Evolutionary conservation across 345 rosid genomes (phyloP).

Genomic region (Acer campestre): DNA sequence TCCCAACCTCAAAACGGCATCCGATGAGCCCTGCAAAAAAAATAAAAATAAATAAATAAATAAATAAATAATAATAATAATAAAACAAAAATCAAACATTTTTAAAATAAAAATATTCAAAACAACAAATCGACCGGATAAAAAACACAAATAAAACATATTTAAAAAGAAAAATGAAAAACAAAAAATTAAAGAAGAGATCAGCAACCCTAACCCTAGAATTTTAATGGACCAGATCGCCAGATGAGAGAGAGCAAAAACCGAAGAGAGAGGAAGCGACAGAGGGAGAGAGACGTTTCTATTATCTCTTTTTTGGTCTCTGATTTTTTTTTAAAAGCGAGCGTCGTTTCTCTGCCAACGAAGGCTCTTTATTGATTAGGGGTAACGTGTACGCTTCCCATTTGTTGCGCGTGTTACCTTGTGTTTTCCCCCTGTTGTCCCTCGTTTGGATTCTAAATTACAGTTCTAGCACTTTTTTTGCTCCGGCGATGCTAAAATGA

Average conservation of each 20-base stretch:
- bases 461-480: neutral
- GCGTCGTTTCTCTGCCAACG: slow-evolving; percentile 30
- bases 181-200: neutral
- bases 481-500: neutral
- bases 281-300: neutral
- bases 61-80: too few species aligned
- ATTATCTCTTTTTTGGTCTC: neutral
- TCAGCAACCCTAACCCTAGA: slow-evolving; percentile 36
- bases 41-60: neutral
- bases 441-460: neutral
- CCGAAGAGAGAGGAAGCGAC: slow-evolving; percentile 6
- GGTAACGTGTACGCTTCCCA: slow-evolving; percentile 17
- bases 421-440: slow-evolving; percentile 18
- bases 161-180: neutral
- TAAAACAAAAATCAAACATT: neutral
- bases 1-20: slow-evolving; percentile 35
- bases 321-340: neutral
- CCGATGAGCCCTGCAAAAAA: slow-evolving; percentile 20
- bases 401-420: slow-evolving; percentile 17
- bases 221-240: slow-evolving; percentile 40
- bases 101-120: neutral
- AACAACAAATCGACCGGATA: neutral
- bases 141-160: neutral
- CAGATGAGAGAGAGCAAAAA: slow-evolving; percentile 13
- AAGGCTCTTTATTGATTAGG: slow-evolving; percentile 30